A percentile compares a stretch with the other conserved stretches of the same genome.
phyloP scores from a whole-genome alignment of 225 moss, liverwort and hornwort species.

The Bryum argenteum region DNA sequence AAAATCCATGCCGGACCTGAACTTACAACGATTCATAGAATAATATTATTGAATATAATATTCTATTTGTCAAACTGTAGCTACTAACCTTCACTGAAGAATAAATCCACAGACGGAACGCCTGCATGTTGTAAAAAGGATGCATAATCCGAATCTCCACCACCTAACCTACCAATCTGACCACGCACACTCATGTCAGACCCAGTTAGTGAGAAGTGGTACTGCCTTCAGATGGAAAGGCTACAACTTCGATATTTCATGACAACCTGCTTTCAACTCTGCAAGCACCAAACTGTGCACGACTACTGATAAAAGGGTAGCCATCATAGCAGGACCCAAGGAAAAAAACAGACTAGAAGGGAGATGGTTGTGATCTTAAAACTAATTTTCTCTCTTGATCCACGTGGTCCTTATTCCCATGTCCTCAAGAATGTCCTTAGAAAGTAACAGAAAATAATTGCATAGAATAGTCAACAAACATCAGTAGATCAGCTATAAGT shows the following conservation, averaged over 20 bases:
- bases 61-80: conserved; percentile 11
- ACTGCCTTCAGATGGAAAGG: background rate
- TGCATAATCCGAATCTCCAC: conserved; percentile 76
- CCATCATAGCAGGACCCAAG: conserved; percentile 1
- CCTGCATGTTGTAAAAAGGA: conserved; percentile 88
- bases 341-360: conserved; percentile 9
- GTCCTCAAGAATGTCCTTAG: conserved; percentile 7
- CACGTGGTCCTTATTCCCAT: background rate
- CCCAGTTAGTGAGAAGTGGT: conserved; percentile 11
- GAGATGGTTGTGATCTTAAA: background rate
- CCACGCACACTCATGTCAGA: conserved; percentile 22
- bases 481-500: conserved; percentile 16
- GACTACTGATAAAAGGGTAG: conserved; percentile 17
- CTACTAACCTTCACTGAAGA: conserved; percentile 64
- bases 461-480: conserved; percentile 11
- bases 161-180: conserved; percentile 81
- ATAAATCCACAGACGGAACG: conserved; percentile 69
- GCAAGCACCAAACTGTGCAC: conserved; percentile 8
- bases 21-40: background rate
- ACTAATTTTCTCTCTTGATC: background rate
- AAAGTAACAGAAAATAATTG: conserved; percentile 4
- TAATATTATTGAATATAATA: background rate
- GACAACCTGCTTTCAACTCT: conserved; percentile 1
- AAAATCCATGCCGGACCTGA: conserved; percentile 2
- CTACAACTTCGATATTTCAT: conserved; percentile 6